phyloP scores from a whole-genome alignment of 331 rosid genomes.

The Stylosanthes scabra region DNA sequence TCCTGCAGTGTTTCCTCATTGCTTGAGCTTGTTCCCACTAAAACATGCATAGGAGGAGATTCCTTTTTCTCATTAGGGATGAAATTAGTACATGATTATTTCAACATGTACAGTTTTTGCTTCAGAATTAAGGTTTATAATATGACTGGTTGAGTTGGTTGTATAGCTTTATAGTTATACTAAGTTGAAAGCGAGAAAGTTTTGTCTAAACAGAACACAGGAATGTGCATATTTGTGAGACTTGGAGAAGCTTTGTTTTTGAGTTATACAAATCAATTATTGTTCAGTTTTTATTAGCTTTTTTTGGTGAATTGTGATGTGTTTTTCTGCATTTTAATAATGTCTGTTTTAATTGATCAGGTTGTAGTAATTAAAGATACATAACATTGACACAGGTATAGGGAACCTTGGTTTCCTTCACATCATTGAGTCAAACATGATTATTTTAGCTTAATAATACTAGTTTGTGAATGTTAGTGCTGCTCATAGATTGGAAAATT shows the following conservation, averaged over 20 bases:
- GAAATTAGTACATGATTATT: not conserved
- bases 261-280: not conserved
- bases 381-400: too few species aligned
- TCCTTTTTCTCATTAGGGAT: not conserved
- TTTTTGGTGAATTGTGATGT: not conserved
- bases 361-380: not conserved
- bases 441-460: too few species aligned
- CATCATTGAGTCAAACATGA: too few species aligned
- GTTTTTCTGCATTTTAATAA: not conserved
- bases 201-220: not conserved
- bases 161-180: not conserved
- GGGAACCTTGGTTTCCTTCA: too few species aligned
- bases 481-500: too few species aligned
- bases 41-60: constrained; percentile 15
- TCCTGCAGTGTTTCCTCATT: constrained; percentile 57
- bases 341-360: not conserved
- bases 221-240: constrained; percentile 7
- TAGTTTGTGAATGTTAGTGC: too few species aligned
- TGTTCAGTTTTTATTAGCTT: not conserved
- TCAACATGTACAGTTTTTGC: not conserved
- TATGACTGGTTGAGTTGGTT: not conserved
- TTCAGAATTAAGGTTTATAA: not conserved
- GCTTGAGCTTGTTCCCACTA: constrained; percentile 59
- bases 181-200: not conserved
- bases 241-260: not conserved